phyloP scores from a whole-genome alignment of 2,329 filamentous ascomycete species.

The Aspergillus texensis region DNA sequence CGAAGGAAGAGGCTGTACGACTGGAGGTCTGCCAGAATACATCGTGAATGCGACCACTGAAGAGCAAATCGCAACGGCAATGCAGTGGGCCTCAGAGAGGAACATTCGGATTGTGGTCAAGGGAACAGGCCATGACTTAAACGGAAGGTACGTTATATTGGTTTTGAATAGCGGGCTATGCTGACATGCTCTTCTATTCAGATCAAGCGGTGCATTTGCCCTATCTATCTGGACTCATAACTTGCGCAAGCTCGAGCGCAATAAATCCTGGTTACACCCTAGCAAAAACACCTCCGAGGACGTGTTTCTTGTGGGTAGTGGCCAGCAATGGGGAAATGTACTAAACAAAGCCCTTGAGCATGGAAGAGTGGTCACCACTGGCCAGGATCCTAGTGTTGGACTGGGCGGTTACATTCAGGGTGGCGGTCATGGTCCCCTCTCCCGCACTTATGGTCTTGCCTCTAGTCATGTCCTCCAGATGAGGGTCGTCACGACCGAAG shows the following conservation, averaged over 20 bases:
- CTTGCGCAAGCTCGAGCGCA: conserved; percentile 40
- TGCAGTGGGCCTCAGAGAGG: conserved; percentile 27
- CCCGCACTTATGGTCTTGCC: conserved; percentile 27
- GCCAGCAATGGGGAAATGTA: conserved; percentile 20
- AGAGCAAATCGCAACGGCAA: conserved; percentile 31
- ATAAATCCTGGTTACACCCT: conserved; percentile 15
- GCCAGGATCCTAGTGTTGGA: conserved; percentile 59
- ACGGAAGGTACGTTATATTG: conserved; percentile 20
- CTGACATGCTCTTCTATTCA: conserved; percentile 12
- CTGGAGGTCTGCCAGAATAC: conserved; percentile 35
- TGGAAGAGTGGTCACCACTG: conserved; percentile 49
- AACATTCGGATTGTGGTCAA: conserved; percentile 32
- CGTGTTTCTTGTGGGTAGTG: conserved; percentile 21
- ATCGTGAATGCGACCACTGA: conserved; percentile 36
- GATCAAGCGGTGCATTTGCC: conserved; percentile 47
- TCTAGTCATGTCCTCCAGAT: conserved; percentile 31
- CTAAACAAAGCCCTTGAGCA: conserved; percentile 22
- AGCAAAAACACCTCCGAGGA: conserved; percentile 14
- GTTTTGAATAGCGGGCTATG: too few relatives aligned
- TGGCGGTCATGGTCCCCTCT: conserved; percentile 32
- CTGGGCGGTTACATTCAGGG: conserved; percentile 35
- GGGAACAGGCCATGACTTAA: conserved; percentile 28
- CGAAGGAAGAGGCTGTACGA: conserved; percentile 27
- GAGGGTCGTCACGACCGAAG: conserved; percentile 28
- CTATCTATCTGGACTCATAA: conserved; percentile 53